Percentiles rank a stretch among this genome's conserved stretches.
phyloP scores from a whole-genome alignment of 805 yeast genomes.

The Ogataea populi-albae region DNA sequence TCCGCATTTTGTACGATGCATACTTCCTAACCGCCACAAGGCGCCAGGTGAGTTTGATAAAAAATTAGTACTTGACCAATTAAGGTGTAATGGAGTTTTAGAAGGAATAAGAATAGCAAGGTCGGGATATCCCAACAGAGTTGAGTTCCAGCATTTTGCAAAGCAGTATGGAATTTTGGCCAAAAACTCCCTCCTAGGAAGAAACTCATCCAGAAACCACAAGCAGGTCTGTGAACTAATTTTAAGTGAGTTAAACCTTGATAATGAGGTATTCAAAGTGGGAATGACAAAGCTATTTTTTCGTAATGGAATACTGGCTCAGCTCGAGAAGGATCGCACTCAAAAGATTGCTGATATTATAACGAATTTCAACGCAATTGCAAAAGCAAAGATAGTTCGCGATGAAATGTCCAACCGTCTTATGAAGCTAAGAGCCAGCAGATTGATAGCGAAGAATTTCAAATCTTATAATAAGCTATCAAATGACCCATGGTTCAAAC shows the following conservation, averaged over 20 bases:
- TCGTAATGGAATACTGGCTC: slow-evolving; percentile 74
- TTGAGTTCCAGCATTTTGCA: slow-evolving; percentile 77
- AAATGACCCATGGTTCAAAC: slow-evolving; percentile 74
- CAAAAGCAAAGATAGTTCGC: slow-evolving; percentile 66
- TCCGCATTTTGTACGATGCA: slow-evolving; percentile 97
- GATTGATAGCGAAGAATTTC: slow-evolving; percentile 62
- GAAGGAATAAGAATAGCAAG: slow-evolving; percentile 98
- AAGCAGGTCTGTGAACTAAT: slow-evolving; percentile 71
- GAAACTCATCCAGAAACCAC: slow-evolving; percentile 35
- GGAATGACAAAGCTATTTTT: slow-evolving; percentile 75
- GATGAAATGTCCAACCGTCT: slow-evolving; percentile 43
- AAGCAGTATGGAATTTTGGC: slow-evolving; percentile 71
- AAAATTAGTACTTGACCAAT: slow-evolving; percentile 75
- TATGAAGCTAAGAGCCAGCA: slow-evolving; percentile 66
- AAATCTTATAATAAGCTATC: slow-evolving; percentile 45
- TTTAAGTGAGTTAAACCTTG: slow-evolving; percentile 59
- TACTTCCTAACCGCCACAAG: slow-evolving; percentile 81
- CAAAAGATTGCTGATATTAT: slow-evolving; percentile 52
- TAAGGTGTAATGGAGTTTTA: slow-evolving; percentile 94
- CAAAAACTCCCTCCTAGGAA: slow-evolving; percentile 37
- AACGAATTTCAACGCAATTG: slow-evolving; percentile 58
- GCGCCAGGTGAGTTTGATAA: slow-evolving; percentile 70
- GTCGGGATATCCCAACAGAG: slow-evolving; percentile 93
- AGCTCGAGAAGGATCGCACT: slow-evolving; percentile 76
- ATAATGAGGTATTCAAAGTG: slow-evolving; percentile 55